Evolutionary conservation across 2,329 filamentous ascomycete species (phyloP).

Genomic region (Botrytis pseudocinerea): DNA sequence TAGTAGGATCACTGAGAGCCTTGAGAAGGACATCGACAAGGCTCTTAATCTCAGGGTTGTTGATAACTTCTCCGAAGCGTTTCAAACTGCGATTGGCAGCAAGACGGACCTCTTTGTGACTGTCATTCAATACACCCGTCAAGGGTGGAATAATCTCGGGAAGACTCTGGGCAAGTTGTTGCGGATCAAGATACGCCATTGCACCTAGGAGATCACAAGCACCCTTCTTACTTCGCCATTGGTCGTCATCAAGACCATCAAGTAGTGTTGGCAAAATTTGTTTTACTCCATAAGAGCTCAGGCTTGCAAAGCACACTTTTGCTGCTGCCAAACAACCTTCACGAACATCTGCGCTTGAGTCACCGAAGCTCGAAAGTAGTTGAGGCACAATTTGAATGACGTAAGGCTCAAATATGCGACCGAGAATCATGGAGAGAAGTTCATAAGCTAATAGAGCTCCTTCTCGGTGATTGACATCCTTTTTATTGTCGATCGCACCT

Average conservation of each 20-base stretch:
- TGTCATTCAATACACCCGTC: constrained; percentile 92
- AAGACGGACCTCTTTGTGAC: constrained; percentile 91
- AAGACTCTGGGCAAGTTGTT: constrained; percentile 87
- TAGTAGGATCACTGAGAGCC: constrained; percentile 94
- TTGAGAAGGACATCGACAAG: constrained; percentile 90
- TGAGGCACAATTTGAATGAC: constrained; percentile 94
- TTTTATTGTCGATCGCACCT: constrained; percentile 90
- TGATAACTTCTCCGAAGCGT: constrained; percentile 97
- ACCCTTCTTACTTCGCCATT: constrained; percentile 98
- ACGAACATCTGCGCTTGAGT: constrained; percentile 83
- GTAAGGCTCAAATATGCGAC: constrained; percentile 91
- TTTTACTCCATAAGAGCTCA: constrained; percentile 96
- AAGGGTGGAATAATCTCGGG: constrained; percentile 96
- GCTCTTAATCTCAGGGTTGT: constrained; percentile 93
- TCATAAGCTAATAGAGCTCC: constrained; percentile 89
- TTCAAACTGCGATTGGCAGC: constrained; percentile 96
- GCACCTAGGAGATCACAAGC: constrained; percentile 95
- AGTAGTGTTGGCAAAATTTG: constrained; percentile 89
- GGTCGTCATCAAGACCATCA: constrained; percentile 87
- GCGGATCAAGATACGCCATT: constrained; percentile 97
- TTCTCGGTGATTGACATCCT: constrained; percentile 84
- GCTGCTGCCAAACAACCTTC: constrained; percentile 90
- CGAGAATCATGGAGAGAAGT: constrained; percentile 81
- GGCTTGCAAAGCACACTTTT: constrained; percentile 87
- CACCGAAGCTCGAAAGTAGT: constrained; percentile 84